Base-by-base conservation (phyloP, 768 basidiomycete genomes). In the Rhizopogon vesiculosus region DNA sequence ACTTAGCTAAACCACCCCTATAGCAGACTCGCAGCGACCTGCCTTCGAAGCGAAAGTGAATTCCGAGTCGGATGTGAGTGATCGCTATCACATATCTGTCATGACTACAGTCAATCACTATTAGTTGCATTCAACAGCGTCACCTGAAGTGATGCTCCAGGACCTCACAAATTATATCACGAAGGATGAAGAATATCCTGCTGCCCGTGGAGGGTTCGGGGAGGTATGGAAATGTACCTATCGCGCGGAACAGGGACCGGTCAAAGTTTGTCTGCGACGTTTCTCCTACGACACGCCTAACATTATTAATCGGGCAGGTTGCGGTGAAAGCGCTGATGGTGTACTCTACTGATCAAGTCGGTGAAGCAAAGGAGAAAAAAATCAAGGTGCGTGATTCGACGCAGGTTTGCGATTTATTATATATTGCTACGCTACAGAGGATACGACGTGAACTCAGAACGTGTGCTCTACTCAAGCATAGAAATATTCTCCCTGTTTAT, bases 361-460 rank as follows among this genome's bases (percentile, higher is more conserved):
- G 43, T 42, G 15, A 15, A 10, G 10, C 29, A 13, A 53, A 43
- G 42, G 35, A 53, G 18, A 53, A 43, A 43, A 53, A 53, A 41
- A 53, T 42, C 7, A 35, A 43, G 28, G 51, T 42, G n/a, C 18
- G 18, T 12, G 18, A 12, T 18, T 19, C 15, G 7, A 10, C 10
- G 29, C 16, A 8, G 13, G 13, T 28, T 7, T 39, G n/a, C 3
- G 22, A 44, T 42, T 9, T 16, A 42, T 42, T 10, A 42, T 8
- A 18, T 7, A 42, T 19, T 42, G 9, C 15, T 22, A 12, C 45
- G 12, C 7, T n/a, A 2, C 41, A 65, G 64, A 42, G 63, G 39
- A 52, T 65, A n/a, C 52, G 52, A 18, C 61, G 61, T 15, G 64
- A 64, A 45, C 55, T 66, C 31, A 51, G 53, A 28, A 62, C 62